Evolutionary conservation across 1,284 basidiomycete genomes (phyloP), one percentile per base, ranked within the genome.

Genomic region (Cryptococcus jaspeensis): DNA sequence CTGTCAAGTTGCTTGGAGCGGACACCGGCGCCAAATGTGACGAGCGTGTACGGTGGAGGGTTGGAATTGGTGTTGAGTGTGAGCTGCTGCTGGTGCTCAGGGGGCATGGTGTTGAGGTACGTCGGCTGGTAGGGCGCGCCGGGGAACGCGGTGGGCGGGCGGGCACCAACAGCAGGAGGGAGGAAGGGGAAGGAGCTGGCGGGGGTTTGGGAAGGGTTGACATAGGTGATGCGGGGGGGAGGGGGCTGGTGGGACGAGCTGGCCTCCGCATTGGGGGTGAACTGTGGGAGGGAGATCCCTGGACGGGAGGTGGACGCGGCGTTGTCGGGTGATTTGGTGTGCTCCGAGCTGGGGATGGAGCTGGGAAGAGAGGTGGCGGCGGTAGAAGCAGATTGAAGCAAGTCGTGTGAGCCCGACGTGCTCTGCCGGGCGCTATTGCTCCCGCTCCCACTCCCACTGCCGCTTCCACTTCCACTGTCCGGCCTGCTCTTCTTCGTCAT

Each of bases 1-100:
- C 81, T 79, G 67, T 93, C 90, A 43, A 93, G 80, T 56, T 90
- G 85, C 70, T 90, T 90, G 74, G 91, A 88, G 38, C 83, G 80
- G 77, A 85, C 85, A 1, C 90, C 90, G 3, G 90, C 86, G 18
- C 89, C 90, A 65, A 92, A 89, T 0, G 89, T 87, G 15, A 92
- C 85, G 65, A 85, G 88, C 35, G 85, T 88, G 63, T 87, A 82
- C 2, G 84, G 72, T 64, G 90, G 81, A 32, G 87, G 88, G 83
- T 59, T 63, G 32, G 62, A 61, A 53, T 71, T 63, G 40, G 58
- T 67, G 42, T 68, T 69, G 28, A 71, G 54, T 2, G 46, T 38
- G 11, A 61, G 41, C 8, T 32, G 50, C 23, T 60, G 50, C 28
- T 37, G 41, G 28, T 32, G 28, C 28, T 32, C 28, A 9, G 28